These are phyloP conservation scores for Aschersonia sp. DNA, from an alignment of 2,329 filamentous ascomycete genomes.

Conservation along the genomic window DNA sequence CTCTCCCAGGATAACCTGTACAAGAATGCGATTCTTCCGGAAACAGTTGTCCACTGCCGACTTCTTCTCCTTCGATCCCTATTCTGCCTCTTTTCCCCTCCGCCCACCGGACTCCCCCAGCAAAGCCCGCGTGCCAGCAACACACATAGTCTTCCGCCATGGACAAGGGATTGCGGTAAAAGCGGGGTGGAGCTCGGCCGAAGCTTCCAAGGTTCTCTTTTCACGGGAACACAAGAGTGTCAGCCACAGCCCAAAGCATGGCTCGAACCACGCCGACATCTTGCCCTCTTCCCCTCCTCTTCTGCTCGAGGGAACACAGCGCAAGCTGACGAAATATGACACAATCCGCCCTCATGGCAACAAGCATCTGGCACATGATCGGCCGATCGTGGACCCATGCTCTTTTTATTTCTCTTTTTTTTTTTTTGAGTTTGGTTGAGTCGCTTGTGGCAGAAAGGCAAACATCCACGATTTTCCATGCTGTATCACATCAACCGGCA, in stretches of 20 bases:
- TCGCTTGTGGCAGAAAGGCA: background rate
- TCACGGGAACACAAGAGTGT: too few relatives aligned
- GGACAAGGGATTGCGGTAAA: too few relatives aligned
- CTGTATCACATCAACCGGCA: background rate
- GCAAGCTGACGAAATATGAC: background rate
- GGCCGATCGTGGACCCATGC: background rate
- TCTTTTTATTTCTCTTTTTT: background rate
- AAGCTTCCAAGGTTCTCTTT: too few relatives aligned
- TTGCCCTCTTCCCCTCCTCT: background rate
- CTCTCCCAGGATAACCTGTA: background rate
- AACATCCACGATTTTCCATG: background rate
- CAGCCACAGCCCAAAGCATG: too few relatives aligned
- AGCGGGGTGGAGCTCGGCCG: too few relatives aligned
- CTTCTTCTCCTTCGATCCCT: background rate
- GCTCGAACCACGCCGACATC: too few relatives aligned
- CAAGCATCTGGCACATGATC: background rate
- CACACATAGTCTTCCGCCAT: too few relatives aligned
- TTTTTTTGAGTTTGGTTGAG: background rate
- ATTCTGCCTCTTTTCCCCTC: too few relatives aligned
- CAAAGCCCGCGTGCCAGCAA: too few relatives aligned
- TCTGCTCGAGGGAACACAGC: background rate
- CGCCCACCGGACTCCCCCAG: too few relatives aligned
- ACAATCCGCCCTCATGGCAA: background rate
- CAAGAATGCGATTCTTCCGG: background rate
- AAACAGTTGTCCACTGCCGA: background rate